A percentile compares a stretch with the other conserved stretches of the same genome.
Evolutionary conservation across 768 basidiomycete species (phyloP).

Genomic region (Leccinum pellstonianum): DNA sequence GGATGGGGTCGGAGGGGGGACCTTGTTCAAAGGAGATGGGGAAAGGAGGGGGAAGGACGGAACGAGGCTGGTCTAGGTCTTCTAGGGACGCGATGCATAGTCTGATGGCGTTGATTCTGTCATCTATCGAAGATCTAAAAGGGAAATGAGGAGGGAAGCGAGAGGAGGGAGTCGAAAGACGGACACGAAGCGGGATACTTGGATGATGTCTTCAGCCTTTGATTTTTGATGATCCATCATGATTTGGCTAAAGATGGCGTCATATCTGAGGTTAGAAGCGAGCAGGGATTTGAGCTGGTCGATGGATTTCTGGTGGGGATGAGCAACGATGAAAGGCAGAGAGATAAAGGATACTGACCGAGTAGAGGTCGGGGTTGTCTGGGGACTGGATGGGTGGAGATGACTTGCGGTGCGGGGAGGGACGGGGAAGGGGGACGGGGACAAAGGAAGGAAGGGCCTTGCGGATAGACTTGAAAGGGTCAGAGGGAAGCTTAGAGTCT

Average conservation of each 20-base stretch:
- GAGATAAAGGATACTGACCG: slow-evolving; percentile 1
- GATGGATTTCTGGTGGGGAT: slow-evolving; percentile 24
- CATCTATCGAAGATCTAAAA: slow-evolving; percentile 35
- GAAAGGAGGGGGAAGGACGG: not conserved
- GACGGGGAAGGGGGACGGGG: slow-evolving; percentile 4
- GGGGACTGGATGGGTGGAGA: slow-evolving; percentile 9
- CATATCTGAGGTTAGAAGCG: slow-evolving; percentile 17
- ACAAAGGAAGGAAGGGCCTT: not conserved
- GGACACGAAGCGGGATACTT: slow-evolving; percentile 44
- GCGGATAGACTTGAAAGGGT: slow-evolving; percentile 24
- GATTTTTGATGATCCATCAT: slow-evolving; percentile 26
- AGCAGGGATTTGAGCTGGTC: slow-evolving; percentile 31
- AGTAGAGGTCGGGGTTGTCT: slow-evolving; percentile 20
- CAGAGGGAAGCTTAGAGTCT: slow-evolving; percentile 1
- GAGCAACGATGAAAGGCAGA: not conserved
- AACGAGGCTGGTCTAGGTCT: not conserved
- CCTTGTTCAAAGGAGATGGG: slow-evolving; percentile 4
- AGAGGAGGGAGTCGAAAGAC: not conserved
- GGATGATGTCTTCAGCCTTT: slow-evolving; percentile 35
- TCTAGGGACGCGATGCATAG: slow-evolving; percentile 30
- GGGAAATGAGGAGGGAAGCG: not conserved
- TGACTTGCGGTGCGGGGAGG: not conserved
- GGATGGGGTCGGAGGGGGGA: not conserved
- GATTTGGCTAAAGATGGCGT: slow-evolving; percentile 20
- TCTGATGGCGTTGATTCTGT: slow-evolving; percentile 36